phyloP scores from a whole-genome alignment of 495 filamentous ascomycete species.

The Podospora conica region DNA sequence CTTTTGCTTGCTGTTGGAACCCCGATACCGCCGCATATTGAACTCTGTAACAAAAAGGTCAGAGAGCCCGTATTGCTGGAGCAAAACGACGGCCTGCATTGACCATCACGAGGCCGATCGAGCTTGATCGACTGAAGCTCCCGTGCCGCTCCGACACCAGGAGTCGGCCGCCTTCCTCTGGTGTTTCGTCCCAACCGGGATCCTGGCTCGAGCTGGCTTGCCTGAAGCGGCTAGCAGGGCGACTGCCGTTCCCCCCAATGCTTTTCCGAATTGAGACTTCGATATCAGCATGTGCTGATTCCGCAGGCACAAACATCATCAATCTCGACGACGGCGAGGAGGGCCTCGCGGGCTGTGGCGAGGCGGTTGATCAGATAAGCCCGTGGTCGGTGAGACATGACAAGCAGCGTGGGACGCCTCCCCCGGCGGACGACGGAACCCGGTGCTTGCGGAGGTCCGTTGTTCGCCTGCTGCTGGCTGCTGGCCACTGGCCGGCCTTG shows the following conservation, averaged over 20 bases:
- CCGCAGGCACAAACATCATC: neutral
- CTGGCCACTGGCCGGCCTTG: neutral
- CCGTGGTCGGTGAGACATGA: neutral
- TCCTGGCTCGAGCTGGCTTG: neutral
- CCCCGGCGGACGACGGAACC: neutral
- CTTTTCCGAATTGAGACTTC: neutral
- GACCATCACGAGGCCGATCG: constrained; percentile 6
- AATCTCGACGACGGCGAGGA: neutral
- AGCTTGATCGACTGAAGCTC: constrained; percentile 9
- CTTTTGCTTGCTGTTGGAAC: neutral
- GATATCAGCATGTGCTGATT: neutral
- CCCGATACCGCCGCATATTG: constrained; percentile 1
- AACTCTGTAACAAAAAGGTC: constrained; percentile 3
- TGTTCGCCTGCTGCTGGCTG: neutral
- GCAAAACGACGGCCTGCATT: constrained; percentile 6
- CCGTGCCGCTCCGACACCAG: neutral
- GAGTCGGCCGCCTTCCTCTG: neutral
- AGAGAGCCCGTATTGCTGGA: neutral
- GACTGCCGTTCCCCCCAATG: neutral
- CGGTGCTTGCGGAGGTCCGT: neutral
- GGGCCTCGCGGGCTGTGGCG: neutral
- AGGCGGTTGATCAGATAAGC: neutral
- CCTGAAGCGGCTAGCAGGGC: neutral
- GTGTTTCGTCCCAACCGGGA: neutral
- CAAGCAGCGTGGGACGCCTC: neutral